Base-by-base conservation (phyloP, 2,329 filamentous ascomycete genomes). In the Exophiala viscosa region DNA sequence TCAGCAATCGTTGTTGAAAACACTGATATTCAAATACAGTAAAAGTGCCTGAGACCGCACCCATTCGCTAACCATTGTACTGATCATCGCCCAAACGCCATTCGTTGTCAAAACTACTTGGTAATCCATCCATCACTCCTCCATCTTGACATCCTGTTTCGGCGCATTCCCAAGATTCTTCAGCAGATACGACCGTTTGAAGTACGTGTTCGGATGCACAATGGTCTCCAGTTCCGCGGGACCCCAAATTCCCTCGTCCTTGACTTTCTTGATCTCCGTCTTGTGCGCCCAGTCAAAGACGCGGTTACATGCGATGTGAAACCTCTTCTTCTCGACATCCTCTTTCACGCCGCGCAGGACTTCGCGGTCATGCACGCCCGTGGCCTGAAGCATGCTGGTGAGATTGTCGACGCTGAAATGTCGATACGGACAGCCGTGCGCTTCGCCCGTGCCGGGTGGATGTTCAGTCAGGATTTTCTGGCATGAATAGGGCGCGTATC, bases 151-250 rank as follows among this genome's bases (percentile, higher is more conserved):
- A 55, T 84, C 80, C 14, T 74, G 71, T 54, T 73, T 73, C 17
- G 72, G 69, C 23, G 67, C 61, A 57, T 77, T 83, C 1, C 76
- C 84, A 20, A 95, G 70, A 67, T 93, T 88, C 76, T 90, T 96
- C 56, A 99, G 74, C 62, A 95, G 65, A 69, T 90, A 97, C 68
- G 90, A 95, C 50, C 92, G 81, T 78, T 96, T 96, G 72, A 97
- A 99, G 72, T 96, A 99, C 60, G 92, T 91, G 69, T 99, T 99
- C 9, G 93, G 93, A 71, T 99, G 93, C 17, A 96, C 85, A 66
- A 99, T 95, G 0, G 92, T 97, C 71, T 97, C 92, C 38, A 96
- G 77, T 68, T 96, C 88, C 13, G 83, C 83, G 5, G 85, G 74
- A 10, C 78, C 84, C 83, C 86, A 86, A 46, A 84, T 76, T 5